Conservation (phyloP, 2,329 filamentous ascomycete species). For the Fusarium sp. region DNA sequence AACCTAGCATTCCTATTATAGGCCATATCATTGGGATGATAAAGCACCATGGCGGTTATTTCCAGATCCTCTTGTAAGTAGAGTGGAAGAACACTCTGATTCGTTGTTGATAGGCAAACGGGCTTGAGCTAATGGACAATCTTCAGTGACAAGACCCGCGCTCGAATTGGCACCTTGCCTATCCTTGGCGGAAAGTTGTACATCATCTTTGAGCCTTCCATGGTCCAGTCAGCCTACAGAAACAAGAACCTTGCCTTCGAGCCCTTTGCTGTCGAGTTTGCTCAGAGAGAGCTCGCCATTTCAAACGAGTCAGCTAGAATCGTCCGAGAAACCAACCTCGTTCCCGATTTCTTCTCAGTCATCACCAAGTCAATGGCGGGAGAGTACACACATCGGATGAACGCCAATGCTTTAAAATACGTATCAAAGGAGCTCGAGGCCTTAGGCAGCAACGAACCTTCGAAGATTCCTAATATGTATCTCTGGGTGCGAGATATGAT, state of each 20-base stretch:
- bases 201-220: conserved; percentile 55
- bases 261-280: conserved; percentile 53
- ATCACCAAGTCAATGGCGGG: conserved; percentile 51
- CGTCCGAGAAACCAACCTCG: conserved; percentile 38
- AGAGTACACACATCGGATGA: conserved; percentile 50
- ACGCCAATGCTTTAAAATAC: conserved; percentile 49
- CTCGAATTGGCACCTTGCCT: conserved; percentile 57
- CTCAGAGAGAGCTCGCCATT: conserved; percentile 53
- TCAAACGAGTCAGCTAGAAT: conserved; percentile 40
- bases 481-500: conserved; percentile 52
- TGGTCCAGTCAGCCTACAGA: conserved; percentile 56
- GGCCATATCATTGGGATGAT: conserved; percentile 57
- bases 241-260: conserved; percentile 58
- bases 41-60: conserved; percentile 25
- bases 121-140: not conserved
- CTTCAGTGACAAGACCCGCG: conserved; percentile 24
- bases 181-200: conserved; percentile 59
- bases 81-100: not conserved
- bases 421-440: conserved; percentile 47
- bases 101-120: no score
- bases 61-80: conserved; percentile 35
- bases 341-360: conserved; percentile 51
- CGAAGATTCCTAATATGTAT: conserved; percentile 34
- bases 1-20: conserved; percentile 37
- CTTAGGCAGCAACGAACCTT: conserved; percentile 13